These are phyloP conservation scores for Cryptococcus maquisensis DNA, from an alignment of 1,284 basidiomycete species.

Conservation along the genomic window DNA sequence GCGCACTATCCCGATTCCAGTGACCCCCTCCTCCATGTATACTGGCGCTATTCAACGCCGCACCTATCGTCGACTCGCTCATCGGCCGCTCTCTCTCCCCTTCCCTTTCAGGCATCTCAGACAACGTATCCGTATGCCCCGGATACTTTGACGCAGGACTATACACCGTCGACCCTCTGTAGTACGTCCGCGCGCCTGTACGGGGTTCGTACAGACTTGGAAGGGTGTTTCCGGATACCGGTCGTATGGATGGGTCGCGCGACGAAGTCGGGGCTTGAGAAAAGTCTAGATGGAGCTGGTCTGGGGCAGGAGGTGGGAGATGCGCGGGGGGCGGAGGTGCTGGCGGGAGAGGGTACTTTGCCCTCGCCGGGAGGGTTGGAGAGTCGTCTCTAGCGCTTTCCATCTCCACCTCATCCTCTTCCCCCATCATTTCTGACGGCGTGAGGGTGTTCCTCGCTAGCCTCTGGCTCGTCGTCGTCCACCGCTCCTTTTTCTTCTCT, in stretches of 20 bases:
- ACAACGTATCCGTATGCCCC: not conserved
- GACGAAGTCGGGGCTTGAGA: not conserved
- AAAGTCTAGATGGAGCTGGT: constrained; percentile 1
- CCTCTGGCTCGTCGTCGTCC: not conserved
- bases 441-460: not conserved
- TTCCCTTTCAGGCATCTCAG: not conserved
- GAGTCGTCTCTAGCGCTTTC: too few relatives aligned
- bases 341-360: not conserved
- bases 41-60: constrained; percentile 9
- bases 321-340: not conserved
- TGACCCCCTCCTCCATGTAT: not conserved
- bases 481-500: not conserved
- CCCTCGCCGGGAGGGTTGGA: too few relatives aligned
- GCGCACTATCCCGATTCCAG: constrained; percentile 1
- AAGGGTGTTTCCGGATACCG: constrained; percentile 1
- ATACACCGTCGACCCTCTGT: constrained; percentile 2
- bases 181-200: constrained; percentile 15
- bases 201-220: constrained; percentile 21
- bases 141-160: not conserved
- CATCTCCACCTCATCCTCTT: too few relatives aligned
- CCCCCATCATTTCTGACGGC: not conserved
- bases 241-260: not conserved
- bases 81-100: not conserved
- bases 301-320: not conserved
- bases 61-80: constrained; percentile 3